phyloP scores from a whole-genome alignment of 331 rosid species.

The Malus hybrid region DNA sequence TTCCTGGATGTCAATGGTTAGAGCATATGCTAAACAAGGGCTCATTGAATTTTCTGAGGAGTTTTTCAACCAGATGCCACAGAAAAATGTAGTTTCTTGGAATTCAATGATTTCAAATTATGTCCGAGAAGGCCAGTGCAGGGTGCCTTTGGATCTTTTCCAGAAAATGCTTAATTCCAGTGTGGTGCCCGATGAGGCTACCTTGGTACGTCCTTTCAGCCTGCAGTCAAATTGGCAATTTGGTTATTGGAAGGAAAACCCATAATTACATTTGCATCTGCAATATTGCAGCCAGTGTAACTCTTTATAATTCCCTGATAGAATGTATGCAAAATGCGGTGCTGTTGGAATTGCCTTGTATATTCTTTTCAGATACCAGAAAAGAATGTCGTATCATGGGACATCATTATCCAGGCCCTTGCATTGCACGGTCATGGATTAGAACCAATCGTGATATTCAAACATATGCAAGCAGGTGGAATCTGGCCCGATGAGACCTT shows the following conservation, averaged over 20 bases:
- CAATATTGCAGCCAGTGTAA: constrained; percentile 20
- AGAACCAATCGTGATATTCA: constrained; percentile 44
- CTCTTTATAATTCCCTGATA: constrained; percentile 47
- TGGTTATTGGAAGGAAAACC: constrained; percentile 46
- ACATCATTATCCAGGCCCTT: constrained; percentile 50
- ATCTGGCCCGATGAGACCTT: constrained; percentile 61
- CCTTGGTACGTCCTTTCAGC: constrained; percentile 60
- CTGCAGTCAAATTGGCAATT: constrained; percentile 66
- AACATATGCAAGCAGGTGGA: constrained; percentile 42
- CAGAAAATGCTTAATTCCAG: constrained; percentile 40
- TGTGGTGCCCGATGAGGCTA: constrained; percentile 50
- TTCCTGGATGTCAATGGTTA: constrained; percentile 60
- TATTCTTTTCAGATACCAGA: constrained; percentile 35
- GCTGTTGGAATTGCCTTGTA: constrained; percentile 43
- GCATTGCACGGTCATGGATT: constrained; percentile 64
- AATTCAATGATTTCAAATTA: constrained; percentile 58
- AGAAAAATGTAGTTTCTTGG: constrained; percentile 73
- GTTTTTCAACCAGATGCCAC: constrained; percentile 45
- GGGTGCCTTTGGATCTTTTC: constrained; percentile 51
- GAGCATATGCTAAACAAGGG: constrained; percentile 56
- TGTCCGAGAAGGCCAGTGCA: constrained; percentile 43
- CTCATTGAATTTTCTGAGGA: constrained; percentile 31
- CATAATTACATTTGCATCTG: constrained; percentile 31
- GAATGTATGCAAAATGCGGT: constrained; percentile 79
- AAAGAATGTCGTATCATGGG: constrained; percentile 64